Evolutionary conservation across 805 yeast species (phyloP).

Genomic region (Henningerozyma blattae): DNA sequence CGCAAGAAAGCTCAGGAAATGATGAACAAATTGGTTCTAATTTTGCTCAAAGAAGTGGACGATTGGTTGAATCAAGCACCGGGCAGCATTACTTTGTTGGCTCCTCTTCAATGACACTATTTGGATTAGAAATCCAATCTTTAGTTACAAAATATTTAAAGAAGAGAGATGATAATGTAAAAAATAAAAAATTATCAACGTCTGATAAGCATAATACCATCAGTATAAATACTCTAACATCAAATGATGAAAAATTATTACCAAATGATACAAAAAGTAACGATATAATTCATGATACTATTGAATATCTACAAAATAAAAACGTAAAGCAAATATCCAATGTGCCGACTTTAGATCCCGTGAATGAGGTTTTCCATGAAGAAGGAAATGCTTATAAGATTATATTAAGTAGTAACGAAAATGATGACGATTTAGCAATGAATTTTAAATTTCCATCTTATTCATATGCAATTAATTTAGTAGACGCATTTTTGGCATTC

Average conservation of each 20-base stretch:
- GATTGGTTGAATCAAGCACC: slow-evolving; percentile 60
- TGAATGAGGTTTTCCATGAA: background rate
- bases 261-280: too few relatives aligned
- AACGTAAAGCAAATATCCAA: background rate
- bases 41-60: slow-evolving; percentile 57
- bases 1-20: background rate
- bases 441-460: slow-evolving; percentile 44
- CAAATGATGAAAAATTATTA: background rate
- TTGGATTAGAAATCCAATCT: slow-evolving; percentile 66
- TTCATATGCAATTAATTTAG: slow-evolving; percentile 60
- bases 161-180: slow-evolving; percentile 4
- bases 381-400: background rate
- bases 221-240: background rate
- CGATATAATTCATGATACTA: background rate
- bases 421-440: slow-evolving; percentile 2
- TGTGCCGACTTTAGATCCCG: background rate
- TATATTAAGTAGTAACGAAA: background rate
- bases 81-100: slow-evolving; percentile 72
- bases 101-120: slow-evolving; percentile 71
- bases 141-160: slow-evolving; percentile 33
- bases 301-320: background rate
- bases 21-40: slow-evolving; percentile 53
- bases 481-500: slow-evolving; percentile 65
- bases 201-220: background rate
- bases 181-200: too few relatives aligned